A percentile compares a stretch with the other conserved stretches of the same genome.
phyloP scores from a whole-genome alignment of 2,329 filamentous ascomycete species.

The Paecilomyces formosus region DNA sequence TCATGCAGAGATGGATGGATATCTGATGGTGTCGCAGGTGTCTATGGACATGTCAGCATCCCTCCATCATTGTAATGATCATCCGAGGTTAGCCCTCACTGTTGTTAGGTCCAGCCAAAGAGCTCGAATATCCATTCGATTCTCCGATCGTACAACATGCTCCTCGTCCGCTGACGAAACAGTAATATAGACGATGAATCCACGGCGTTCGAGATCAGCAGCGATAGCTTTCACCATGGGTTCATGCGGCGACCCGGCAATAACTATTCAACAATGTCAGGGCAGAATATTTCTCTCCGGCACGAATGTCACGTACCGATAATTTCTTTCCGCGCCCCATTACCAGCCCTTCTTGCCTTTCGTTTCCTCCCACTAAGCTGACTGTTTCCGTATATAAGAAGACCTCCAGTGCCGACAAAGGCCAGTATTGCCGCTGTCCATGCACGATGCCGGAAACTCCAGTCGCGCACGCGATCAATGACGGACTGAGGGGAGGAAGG shows the following conservation, averaged over 20 bases:
- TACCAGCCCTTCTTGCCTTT: slow-evolving; percentile 68
- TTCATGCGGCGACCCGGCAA: slow-evolving; percentile 80
- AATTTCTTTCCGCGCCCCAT: slow-evolving; percentile 82
- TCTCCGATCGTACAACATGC: slow-evolving; percentile 64
- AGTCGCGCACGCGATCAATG: slow-evolving; percentile 56
- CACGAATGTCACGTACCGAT: slow-evolving; percentile 39
- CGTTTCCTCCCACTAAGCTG: slow-evolving; percentile 55
- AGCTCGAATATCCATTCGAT: slow-evolving; percentile 73
- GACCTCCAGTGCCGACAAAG: slow-evolving; percentile 57
- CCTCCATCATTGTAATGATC: neutral
- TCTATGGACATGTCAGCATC: slow-evolving; percentile 35
- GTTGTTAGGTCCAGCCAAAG: slow-evolving; percentile 70
- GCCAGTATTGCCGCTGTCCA: slow-evolving; percentile 64
- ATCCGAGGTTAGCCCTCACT: slow-evolving; percentile 15
- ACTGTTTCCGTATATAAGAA: slow-evolving; percentile 55
- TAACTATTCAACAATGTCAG: slow-evolving; percentile 46
- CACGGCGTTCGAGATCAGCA: slow-evolving; percentile 79
- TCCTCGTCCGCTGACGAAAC: slow-evolving; percentile 83
- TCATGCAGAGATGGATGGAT: slow-evolving; percentile 59
- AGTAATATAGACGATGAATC: slow-evolving; percentile 89
- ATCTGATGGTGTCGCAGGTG: slow-evolving; percentile 50
- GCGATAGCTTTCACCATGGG: slow-evolving; percentile 77
- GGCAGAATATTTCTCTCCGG: slow-evolving; percentile 6
- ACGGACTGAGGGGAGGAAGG: slow-evolving; percentile 34
- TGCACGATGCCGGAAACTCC: slow-evolving; percentile 66